A percentile compares a stretch with the other conserved stretches of the same genome.
phyloP scores from a whole-genome alignment of 2,329 filamentous ascomycete genomes.

The Diaporthe longicolla region DNA sequence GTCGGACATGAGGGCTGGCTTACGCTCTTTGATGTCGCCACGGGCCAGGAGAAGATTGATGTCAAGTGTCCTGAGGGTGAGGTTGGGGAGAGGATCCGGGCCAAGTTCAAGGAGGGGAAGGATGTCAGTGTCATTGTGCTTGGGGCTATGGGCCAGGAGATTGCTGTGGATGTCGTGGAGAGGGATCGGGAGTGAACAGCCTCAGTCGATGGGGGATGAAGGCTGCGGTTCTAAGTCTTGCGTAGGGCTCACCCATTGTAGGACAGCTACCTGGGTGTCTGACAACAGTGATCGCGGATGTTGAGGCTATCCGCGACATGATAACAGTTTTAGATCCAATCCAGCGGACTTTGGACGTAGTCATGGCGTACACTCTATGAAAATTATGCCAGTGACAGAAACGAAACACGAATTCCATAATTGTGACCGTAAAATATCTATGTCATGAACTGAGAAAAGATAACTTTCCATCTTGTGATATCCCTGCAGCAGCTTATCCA shows the following conservation, averaged over 20 bases:
- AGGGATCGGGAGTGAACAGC: neutral
- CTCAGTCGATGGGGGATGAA: neutral
- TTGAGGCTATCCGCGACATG: neutral
- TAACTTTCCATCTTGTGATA: neutral
- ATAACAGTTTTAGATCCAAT: no score
- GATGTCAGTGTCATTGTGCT: conserved; percentile 3
- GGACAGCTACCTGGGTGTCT: no score
- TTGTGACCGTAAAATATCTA: neutral
- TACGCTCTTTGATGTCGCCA: neutral
- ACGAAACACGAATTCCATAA: neutral
- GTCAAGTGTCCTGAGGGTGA: neutral
- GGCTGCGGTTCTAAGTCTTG: neutral
- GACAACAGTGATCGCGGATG: no score
- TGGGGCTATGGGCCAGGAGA: conserved; percentile 11
- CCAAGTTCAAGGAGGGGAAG: neutral
- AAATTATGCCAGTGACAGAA: neutral
- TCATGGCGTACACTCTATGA: neutral
- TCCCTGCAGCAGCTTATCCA: neutral
- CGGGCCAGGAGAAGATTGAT: neutral
- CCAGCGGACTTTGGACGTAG: neutral
- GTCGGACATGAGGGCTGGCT: conserved; percentile 7
- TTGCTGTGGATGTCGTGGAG: conserved; percentile 9
- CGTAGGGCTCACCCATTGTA: no score
- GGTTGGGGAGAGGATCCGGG: conserved; percentile 1
- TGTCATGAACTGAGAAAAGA: neutral